A percentile compares a stretch with the other conserved stretches of the same genome.
Evolutionary conservation across 192 early-diverging fungal genomes (phyloP).

Genomic region (Helicostylum pulchrum): DNA sequence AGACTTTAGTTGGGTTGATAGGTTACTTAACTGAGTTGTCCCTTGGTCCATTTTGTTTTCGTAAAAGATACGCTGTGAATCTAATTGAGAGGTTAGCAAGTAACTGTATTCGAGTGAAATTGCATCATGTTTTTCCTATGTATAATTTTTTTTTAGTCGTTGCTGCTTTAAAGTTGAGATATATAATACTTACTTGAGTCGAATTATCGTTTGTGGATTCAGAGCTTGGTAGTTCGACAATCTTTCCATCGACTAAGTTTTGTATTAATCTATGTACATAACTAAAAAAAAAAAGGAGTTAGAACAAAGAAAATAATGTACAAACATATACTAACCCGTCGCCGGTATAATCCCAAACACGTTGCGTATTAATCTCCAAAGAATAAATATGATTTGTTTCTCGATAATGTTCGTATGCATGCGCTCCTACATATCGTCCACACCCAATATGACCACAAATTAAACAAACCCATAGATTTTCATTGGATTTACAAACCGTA

Average conservation of each 20-base stretch:
- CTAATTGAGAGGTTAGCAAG: constrained; percentile 83
- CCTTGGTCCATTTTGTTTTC: constrained; percentile 62
- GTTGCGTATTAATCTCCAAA: constrained; percentile 92
- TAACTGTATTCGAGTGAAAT: constrained; percentile 82
- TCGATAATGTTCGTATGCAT: constrained; percentile 86
- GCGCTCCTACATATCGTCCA: constrained; percentile 87
- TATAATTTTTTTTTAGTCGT: no score
- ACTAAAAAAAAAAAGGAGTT: background rate
- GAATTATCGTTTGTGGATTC: background rate
- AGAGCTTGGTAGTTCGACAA: constrained; percentile 77
- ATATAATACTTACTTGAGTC: background rate
- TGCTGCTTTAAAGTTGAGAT: no score
- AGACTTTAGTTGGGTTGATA: constrained; percentile 33
- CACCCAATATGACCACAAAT: constrained; percentile 98
- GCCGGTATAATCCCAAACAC: constrained; percentile 98
- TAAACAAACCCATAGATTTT: constrained; percentile 94
- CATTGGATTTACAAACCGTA: constrained; percentile 71
- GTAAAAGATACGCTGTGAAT: constrained; percentile 84
- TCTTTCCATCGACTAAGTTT: constrained; percentile 86
- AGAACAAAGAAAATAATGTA: background rate
- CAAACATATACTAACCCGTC: constrained; percentile 55
- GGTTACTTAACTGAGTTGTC: constrained; percentile 46
- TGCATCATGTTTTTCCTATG: constrained; percentile 70
- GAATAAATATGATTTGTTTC: constrained; percentile 86
- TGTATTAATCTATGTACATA: constrained; percentile 95